Base-by-base conservation (phyloP, 1,139 yeast genomes). In the Diutina ranongensis region DNA sequence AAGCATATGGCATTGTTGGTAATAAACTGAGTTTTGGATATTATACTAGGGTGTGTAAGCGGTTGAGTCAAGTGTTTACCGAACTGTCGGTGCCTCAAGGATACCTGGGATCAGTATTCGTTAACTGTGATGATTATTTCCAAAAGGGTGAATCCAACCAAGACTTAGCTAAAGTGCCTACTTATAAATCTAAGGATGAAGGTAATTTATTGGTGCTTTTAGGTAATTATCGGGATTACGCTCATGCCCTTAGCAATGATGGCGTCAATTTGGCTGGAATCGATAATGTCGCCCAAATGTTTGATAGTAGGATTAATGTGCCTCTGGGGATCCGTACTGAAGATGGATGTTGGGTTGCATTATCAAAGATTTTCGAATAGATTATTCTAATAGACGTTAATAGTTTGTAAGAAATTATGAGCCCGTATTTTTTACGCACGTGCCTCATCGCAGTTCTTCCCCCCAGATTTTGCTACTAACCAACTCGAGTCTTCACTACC, bases 11-110 rank as follows among this genome's bases (percentile, higher is more conserved):
- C 1, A 55, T 62, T 3, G 63, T 67, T 3, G 88, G 88, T 0
- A 72, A 75, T 35, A 72, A 72, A 50, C 68, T 77, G 7, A 68
- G 82, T 4, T 84, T 80, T 60, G 95, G 95, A 0, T 88, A 83
- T 60, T 76, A 73, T 49, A 89, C 88, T 2, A 68, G 97, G 48
- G 64, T 82, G 16, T 85, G 84, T 2, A 67, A 68, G 45, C 59
- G 66, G 10, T 80, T 87, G 55, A 75, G 78, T 44, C 68, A 78
- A 16, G 63, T 88, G 0, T 88, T 86, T 61, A 81, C 94, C 8
- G 85, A 83, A 55, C 71, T 83, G 45, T 68, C 82, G 2, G 71
- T 71, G 46, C 71, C 77, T 10, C 78, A 78, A 5, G 95, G 95
- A 0, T 88, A 87, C 58, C 69, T 81, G 1, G 77, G 76, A 51